A percentile compares a stretch with the other conserved stretches of the same genome.
Evolutionary conservation across 2,329 filamentous ascomycete species (phyloP).

Genomic region (Westerdykella aurantiaca): DNA sequence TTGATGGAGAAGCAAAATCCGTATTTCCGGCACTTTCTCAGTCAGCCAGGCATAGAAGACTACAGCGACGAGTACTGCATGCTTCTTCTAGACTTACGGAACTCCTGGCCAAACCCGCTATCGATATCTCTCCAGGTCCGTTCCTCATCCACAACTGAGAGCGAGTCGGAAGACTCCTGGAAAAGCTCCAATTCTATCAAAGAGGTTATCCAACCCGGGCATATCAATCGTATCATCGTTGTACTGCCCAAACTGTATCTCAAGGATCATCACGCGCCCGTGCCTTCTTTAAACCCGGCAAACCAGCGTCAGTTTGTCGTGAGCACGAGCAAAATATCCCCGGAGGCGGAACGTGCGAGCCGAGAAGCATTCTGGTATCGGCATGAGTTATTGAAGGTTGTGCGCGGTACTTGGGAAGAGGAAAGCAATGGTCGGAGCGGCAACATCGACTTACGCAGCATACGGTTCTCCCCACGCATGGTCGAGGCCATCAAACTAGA

Average conservation of each 20-base stretch:
- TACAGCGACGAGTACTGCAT: constrained; percentile 63
- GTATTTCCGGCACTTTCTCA: constrained; percentile 44
- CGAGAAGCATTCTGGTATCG: constrained; percentile 90
- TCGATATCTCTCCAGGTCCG: constrained; percentile 55
- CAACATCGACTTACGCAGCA: constrained; percentile 66
- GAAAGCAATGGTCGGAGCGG: constrained; percentile 53
- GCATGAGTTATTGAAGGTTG: constrained; percentile 66
- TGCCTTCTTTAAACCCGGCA: constrained; percentile 73
- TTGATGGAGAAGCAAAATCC: constrained; percentile 25
- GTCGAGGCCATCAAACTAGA: constrained; percentile 77
- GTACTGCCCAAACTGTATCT: constrained; percentile 71
- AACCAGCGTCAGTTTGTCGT: constrained; percentile 92
- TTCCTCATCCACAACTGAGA: constrained; percentile 12
- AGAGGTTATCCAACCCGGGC: constrained; percentile 51
- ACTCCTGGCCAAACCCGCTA: constrained; percentile 81
- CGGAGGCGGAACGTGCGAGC: constrained; percentile 69
- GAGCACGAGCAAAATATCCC: constrained; percentile 69
- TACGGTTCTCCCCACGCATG: constrained; percentile 71
- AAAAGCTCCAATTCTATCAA: constrained; percentile 21
- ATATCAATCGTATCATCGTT: constrained; percentile 67
- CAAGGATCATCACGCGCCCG: constrained; percentile 67
- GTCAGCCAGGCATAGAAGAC: constrained; percentile 26
- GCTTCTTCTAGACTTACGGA: constrained; percentile 76
- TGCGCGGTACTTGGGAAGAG: constrained; percentile 68
- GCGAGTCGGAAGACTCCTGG: constrained; percentile 11